phyloP scores from a whole-genome alignment of 805 yeast genomes.

The Myxozyma geophila region DNA sequence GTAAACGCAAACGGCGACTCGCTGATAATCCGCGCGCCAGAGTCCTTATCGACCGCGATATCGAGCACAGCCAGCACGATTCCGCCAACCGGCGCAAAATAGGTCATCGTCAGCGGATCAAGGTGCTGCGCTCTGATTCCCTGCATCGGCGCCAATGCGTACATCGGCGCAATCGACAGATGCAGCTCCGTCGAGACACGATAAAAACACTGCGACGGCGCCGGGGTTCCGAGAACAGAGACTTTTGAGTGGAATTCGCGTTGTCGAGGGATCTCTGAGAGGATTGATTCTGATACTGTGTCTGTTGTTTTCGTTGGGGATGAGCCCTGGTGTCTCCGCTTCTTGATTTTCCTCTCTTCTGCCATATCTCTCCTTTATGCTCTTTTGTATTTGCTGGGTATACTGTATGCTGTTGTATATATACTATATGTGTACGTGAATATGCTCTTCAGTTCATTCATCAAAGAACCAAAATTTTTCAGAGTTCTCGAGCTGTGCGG shows the following conservation, averaged over 20 bases:
- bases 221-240: slow-evolving; percentile 27
- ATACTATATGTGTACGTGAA: no score
- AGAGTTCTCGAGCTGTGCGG: slow-evolving; percentile 5
- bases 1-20: slow-evolving; percentile 86
- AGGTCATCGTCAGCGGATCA: slow-evolving; percentile 87
- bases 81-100: slow-evolving; percentile 72
- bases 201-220: slow-evolving; percentile 66
- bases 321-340: slow-evolving; percentile 15
- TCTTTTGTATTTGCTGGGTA: no score
- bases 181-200: slow-evolving; percentile 65
- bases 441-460: neutral
- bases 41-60: slow-evolving; percentile 55
- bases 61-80: slow-evolving; percentile 81
- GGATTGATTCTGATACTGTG: slow-evolving; percentile 22
- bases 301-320: neutral
- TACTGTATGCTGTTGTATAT: no score
- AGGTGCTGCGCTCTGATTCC: slow-evolving; percentile 89
- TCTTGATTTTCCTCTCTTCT: slow-evolving; percentile 16
- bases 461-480: neutral
- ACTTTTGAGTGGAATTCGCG: neutral
- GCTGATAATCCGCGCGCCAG: slow-evolving; percentile 65
- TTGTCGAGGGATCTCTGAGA: slow-evolving; percentile 24
- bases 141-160: slow-evolving; percentile 65
- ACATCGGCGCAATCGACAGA: slow-evolving; percentile 86
- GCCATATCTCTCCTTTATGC: neutral